Conservation (phyloP, 2,329 filamentous ascomycete genomes). For the Alternaria conjuncta region DNA sequence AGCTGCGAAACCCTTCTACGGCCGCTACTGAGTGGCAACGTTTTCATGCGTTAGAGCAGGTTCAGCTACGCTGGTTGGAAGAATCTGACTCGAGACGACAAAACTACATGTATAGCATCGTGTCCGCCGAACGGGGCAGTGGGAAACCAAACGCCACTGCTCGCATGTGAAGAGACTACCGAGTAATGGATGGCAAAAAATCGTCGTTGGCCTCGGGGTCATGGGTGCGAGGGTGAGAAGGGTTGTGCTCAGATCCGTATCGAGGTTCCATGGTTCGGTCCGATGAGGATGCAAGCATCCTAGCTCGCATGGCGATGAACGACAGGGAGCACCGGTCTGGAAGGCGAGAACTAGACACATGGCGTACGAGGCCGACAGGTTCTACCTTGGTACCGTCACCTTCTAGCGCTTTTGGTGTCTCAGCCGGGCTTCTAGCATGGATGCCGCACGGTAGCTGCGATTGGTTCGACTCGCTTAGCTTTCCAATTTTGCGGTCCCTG, state of each 20-base stretch:
- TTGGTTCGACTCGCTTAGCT: conserved; percentile 7
- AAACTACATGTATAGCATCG: neutral
- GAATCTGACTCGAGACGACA: neutral
- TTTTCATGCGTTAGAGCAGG: neutral
- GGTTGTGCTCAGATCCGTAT: neutral
- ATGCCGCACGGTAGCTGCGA: neutral
- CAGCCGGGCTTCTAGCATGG: neutral
- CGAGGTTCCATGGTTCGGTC: neutral
- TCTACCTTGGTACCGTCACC: neutral
- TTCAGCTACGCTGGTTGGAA: neutral
- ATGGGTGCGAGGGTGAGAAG: neutral
- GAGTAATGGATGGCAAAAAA: neutral
- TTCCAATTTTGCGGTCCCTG: neutral
- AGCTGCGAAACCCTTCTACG: neutral
- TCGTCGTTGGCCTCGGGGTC: neutral
- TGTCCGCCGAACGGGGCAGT: neutral
- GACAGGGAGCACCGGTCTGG: conserved; percentile 1
- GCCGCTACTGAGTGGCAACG: neutral
- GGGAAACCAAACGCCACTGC: neutral
- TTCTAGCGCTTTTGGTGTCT: neutral
- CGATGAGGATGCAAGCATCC: neutral
- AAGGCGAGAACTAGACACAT: neutral
- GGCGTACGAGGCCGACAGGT: neutral
- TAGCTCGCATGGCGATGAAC: conserved; percentile 5
- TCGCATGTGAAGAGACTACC: neutral